Evolutionary conservation across 2,329 filamentous ascomycete genomes (phyloP).

Genomic region (Stachybotrys chlorohalonatus): DNA sequence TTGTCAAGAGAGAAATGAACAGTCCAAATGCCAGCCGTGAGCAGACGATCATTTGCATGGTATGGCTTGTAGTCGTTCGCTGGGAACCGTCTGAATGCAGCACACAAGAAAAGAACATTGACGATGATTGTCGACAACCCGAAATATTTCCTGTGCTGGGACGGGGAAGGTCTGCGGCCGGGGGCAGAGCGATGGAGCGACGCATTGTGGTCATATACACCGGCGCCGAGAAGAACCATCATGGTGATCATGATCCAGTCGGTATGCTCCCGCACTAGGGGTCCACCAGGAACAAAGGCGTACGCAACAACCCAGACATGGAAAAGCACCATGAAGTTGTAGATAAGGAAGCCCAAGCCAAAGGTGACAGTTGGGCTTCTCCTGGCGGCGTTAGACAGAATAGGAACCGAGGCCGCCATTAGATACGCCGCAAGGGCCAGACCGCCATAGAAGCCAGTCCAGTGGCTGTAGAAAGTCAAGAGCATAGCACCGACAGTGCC

Average conservation of each 20-base stretch:
- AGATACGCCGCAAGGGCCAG: slow-evolving; percentile 69
- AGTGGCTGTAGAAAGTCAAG: slow-evolving; percentile 69
- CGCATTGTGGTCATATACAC: slow-evolving; percentile 64
- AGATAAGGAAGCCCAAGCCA: slow-evolving; percentile 79
- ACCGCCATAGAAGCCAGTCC: slow-evolving; percentile 83
- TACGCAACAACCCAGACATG: slow-evolving; percentile 99
- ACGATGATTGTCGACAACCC: slow-evolving; percentile 56
- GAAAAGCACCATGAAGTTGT: slow-evolving; percentile 93
- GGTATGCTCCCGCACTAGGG: slow-evolving; percentile 84
- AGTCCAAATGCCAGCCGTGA: slow-evolving; percentile 97
- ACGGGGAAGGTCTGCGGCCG: slow-evolving; percentile 17
- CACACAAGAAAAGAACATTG: slow-evolving; percentile 69
- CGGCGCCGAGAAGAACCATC: slow-evolving; percentile 77
- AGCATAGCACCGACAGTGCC: slow-evolving; percentile 73
- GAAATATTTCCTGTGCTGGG: slow-evolving; percentile 43
- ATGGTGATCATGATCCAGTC: slow-evolving; percentile 89
- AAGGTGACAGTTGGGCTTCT: slow-evolving; percentile 74
- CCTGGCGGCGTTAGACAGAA: slow-evolving; percentile 68
- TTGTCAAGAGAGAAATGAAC: slow-evolving; percentile 98
- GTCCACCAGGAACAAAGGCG: slow-evolving; percentile 91
- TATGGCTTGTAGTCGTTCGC: slow-evolving; percentile 87
- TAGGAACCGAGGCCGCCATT: slow-evolving; percentile 65
- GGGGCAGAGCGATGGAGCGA: slow-evolving; percentile 22
- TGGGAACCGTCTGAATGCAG: slow-evolving; percentile 86
- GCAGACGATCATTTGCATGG: slow-evolving; percentile 74